Conservation (phyloP, 1,139 yeast species). For the Geotrichum phurueaensis region DNA sequence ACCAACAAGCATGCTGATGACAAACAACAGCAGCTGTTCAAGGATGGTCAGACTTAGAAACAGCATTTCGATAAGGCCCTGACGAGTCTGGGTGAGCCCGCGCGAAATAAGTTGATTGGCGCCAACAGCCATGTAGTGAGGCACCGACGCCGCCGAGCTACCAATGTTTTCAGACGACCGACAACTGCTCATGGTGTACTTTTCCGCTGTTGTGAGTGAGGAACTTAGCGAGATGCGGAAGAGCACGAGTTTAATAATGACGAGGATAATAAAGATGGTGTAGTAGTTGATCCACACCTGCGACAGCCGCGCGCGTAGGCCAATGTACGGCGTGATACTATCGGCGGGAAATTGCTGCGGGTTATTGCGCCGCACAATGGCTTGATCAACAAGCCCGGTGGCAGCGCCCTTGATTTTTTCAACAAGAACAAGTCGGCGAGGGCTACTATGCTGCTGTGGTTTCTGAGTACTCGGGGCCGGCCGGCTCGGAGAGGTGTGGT, state of each 20-base stretch:
- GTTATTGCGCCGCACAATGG: slow-evolving; percentile 1
- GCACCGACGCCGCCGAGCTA: slow-evolving; percentile 43
- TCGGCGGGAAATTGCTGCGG: slow-evolving; percentile 3
- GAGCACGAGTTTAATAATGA: slow-evolving; percentile 33
- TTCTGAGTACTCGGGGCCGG: background rate
- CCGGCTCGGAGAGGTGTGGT: background rate
- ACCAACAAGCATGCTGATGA: slow-evolving; percentile 68
- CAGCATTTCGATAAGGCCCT: slow-evolving; percentile 40
- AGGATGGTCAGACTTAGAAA: slow-evolving; percentile 48
- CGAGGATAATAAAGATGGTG: slow-evolving; percentile 30
- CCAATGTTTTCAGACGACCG: slow-evolving; percentile 43
- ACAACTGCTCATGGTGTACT: slow-evolving; percentile 38
- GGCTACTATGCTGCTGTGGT: background rate
- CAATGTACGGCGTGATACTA: slow-evolving; percentile 29
- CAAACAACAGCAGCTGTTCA: slow-evolving; percentile 56
- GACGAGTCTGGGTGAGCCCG: slow-evolving; percentile 44
- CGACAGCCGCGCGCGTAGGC: slow-evolving; percentile 32
- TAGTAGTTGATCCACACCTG: slow-evolving; percentile 33
- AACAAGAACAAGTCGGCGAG: slow-evolving; percentile 4
- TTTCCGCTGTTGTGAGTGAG: slow-evolving; percentile 27
- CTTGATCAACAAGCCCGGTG: background rate
- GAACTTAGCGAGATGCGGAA: slow-evolving; percentile 26
- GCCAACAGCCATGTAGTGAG: slow-evolving; percentile 49
- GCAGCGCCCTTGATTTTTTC: slow-evolving; percentile 8
- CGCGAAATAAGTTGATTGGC: slow-evolving; percentile 49